These are phyloP conservation scores for Orbilia brochopaga DNA, from an alignment of 2,329 filamentous ascomycete genomes.

Conservation along the genomic window DNA sequence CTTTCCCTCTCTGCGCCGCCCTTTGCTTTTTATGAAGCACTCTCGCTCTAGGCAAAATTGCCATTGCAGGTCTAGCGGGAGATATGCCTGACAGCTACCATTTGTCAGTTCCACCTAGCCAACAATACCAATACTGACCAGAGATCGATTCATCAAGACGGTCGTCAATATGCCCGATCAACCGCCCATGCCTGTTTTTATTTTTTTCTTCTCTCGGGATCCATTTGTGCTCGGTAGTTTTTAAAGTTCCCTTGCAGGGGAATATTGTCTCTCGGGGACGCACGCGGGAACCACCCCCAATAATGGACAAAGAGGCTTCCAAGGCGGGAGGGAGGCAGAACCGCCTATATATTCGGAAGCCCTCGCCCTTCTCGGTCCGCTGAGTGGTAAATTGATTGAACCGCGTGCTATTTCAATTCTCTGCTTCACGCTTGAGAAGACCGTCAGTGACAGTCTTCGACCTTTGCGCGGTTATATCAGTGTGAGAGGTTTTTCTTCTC, in stretches of 20 bases:
- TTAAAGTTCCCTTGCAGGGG: conserved; percentile 50
- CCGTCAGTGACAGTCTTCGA: conserved; percentile 40
- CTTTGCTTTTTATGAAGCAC: conserved; percentile 35
- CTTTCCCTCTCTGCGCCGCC: conserved; percentile 9
- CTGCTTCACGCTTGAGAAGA: conserved; percentile 34
- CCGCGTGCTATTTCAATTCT: conserved; percentile 38
- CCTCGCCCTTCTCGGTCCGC: conserved; percentile 30
- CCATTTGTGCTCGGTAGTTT: conserved; percentile 47
- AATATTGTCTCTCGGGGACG: conserved; percentile 43
- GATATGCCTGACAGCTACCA: conserved; percentile 50
- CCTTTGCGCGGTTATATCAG: background rate
- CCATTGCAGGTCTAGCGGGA: conserved; percentile 40
- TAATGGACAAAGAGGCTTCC: conserved; percentile 13
- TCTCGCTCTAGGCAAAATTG: conserved; percentile 50
- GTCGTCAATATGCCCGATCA: conserved; percentile 28
- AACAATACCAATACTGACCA: conserved; percentile 7
- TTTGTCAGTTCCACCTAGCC: conserved; percentile 43
- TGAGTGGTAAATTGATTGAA: conserved; percentile 10
- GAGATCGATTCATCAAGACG: background rate
- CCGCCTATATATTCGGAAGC: conserved; percentile 45
- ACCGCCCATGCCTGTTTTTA: conserved; percentile 29
- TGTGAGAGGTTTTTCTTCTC: conserved; percentile 40
- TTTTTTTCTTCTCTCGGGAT: conserved; percentile 48
- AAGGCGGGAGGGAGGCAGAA: conserved; percentile 10
- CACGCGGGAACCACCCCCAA: conserved; percentile 37